Base-by-base conservation (phyloP, 2,329 filamentous ascomycete species). In the Scorias spongiosa region DNA sequence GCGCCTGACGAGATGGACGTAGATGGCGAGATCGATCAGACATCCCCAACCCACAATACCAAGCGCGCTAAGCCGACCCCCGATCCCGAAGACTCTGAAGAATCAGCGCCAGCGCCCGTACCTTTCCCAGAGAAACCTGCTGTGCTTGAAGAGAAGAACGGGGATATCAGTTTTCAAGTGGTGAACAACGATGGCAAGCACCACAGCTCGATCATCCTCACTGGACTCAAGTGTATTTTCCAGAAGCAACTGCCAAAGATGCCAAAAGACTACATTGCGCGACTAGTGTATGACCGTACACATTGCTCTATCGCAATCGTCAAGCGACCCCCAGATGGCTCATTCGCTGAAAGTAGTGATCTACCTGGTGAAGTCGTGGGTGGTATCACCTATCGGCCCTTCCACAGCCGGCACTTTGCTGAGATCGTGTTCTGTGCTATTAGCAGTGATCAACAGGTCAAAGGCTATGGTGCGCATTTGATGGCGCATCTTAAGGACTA, bases 361-460 rank as follows among this genome's bases (percentile, higher is more conserved):
- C 39, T 59, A 17, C 58, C 59, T 1, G 57, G 60, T 14, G 60
- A 62, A 42, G 54, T 62, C 11, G 57, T 62, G 0, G 89, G 88
- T 49, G 91, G 91, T 47, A 96, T 98, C 58, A 95, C 91, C 17
- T 98, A 94, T 64, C 80, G 89, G 11, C 88, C 88, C 0, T 98
- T 98, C 66, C 86, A 88, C 58, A 81, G 81, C 44, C 83, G 89
- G 43, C 78, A 84, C 54, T 98, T 98, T 58, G 91, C 91, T 51
- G 91, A 98, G 66, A 98, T 98, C 55, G 91, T 98, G 46, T 98
- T 98, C 60, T 98, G 89, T 62, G 91, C 91, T 53, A 93, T 98
- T 55, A 93, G 84, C 44, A 94, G 86, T 1, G 91, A 96, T 59
- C 91, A 98, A 63, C 91, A 98, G 64, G 91, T 98, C 54, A 98